Base-by-base conservation (phyloP, 495 filamentous ascomycete genomes). In the Penicillium silybi region DNA sequence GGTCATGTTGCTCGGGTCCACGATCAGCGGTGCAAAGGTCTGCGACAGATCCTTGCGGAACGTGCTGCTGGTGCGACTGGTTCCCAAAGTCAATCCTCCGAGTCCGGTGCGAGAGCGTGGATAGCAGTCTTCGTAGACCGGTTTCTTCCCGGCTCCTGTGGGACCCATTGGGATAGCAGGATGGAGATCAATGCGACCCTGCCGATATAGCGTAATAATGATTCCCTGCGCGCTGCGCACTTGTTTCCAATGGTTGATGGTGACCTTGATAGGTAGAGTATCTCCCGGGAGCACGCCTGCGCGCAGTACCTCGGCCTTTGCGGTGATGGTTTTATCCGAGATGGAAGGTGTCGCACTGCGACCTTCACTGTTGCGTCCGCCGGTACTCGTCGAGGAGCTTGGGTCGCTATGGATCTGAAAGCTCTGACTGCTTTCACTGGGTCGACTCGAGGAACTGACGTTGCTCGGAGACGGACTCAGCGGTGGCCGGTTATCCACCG, bases 41-140 rank as follows among this genome's bases (percentile, higher is more conserved):
- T 98, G 93, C 7, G 86, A 84, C 0, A 98, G 72, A 62, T 98
- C 93, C 64, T 97, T 97, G 40, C 95, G 87, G 62, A 96, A 97
- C 19, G 91, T 78, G 62, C 92, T 91, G 62, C 81, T 90, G 9
- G 88, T 87, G 13, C 88, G 87, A 25, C 85, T 84, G 4, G 88
- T 89, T 2, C 88, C 86, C 27, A 96, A 73, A 1, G 90, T 93
- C 18, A 95, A 76, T 8, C 87, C 90, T 6, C 85, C 88, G 18
- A 93, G 82, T 1, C 88, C 92, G 1, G 77, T 85, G 11, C 74
- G 67, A 9, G 83, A 85, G 38, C 77, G 87, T 1, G 91, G 90
- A 62, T 91, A 93, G 61, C 85, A 88, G 50, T 95, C 89, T 56
- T 95, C 90, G 56, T 87, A 89, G 11, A 79, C 75, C 1, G 81